phyloP scores from a whole-genome alignment of 768 basidiomycete genomes.

The Boletales sp. region DNA sequence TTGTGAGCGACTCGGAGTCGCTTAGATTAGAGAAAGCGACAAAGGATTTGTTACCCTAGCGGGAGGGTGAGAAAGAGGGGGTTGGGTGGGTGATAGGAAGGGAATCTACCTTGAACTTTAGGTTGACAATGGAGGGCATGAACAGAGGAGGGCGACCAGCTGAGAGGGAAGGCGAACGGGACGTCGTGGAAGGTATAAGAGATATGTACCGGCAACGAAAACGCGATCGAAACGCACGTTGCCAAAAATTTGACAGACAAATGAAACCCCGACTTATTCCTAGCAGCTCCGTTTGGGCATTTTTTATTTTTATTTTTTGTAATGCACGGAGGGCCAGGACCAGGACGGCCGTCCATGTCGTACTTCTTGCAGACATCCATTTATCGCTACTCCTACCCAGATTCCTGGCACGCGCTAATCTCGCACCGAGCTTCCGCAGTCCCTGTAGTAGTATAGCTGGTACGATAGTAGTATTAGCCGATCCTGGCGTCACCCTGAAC shows the following conservation, averaged over 20 bases:
- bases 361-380: conserved; percentile 4
- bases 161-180: neutral
- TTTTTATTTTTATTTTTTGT: no score
- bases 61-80: conserved; percentile 6
- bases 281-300: conserved; percentile 25
- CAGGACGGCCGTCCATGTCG: conserved; percentile 18
- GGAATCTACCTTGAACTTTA: conserved; percentile 72
- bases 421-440: conserved; percentile 22
- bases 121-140: conserved; percentile 81
- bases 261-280: conserved; percentile 32
- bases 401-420: conserved; percentile 12
- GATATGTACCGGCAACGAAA: conserved; percentile 15
- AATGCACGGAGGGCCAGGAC: conserved; percentile 1
- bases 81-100: conserved; percentile 2
- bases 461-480: conserved; percentile 10
- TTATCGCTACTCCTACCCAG: conserved; percentile 12
- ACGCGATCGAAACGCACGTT: conserved; percentile 22
- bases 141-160: conserved; percentile 12
- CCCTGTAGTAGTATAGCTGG: neutral
- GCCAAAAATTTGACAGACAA: conserved; percentile 23
- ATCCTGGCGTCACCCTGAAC: conserved; percentile 18
- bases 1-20: conserved; percentile 81
- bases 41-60: conserved; percentile 89
- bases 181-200: conserved; percentile 21
- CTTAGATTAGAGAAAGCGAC: conserved; percentile 87